Conservation (phyloP, 306 rosid species). For the Inga laurina region DNA sequence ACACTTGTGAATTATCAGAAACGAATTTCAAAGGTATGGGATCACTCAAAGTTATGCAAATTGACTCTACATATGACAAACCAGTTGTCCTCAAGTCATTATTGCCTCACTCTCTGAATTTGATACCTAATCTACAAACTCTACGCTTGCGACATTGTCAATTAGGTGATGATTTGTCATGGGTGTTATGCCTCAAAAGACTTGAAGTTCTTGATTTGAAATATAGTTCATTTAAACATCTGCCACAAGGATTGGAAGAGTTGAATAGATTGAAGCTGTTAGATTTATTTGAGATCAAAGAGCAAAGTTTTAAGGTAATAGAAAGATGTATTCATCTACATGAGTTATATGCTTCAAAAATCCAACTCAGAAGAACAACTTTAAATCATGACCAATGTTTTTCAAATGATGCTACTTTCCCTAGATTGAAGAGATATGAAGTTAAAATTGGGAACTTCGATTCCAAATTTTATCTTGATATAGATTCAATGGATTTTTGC, state of each 20-base stretch:
- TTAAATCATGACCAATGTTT: background rate
- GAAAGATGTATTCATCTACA: background rate
- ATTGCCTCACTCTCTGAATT: background rate
- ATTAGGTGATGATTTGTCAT: background rate
- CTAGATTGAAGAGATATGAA: background rate
- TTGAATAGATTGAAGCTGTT: background rate
- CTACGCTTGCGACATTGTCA: rapidly evolving
- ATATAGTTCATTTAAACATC: rapidly evolving
- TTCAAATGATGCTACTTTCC: background rate
- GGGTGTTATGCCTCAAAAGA: background rate
- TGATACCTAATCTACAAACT: background rate
- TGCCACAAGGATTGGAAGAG: background rate
- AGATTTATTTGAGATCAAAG: background rate
- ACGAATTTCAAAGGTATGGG: background rate
- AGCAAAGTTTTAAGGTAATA: background rate
- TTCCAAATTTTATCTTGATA: background rate
- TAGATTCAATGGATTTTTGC: background rate
- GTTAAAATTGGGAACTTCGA: background rate
- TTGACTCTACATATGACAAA: rapidly evolving
- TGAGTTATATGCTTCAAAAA: background rate
- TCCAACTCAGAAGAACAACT: background rate
- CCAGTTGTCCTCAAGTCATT: background rate
- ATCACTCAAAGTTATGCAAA: background rate
- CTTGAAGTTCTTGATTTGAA: background rate
- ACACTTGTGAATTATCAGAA: background rate